A percentile compares a stretch with the other conserved stretches of the same genome.
Conservation (phyloP, 306 rosid species). For the Lupinus albus region DNA sequence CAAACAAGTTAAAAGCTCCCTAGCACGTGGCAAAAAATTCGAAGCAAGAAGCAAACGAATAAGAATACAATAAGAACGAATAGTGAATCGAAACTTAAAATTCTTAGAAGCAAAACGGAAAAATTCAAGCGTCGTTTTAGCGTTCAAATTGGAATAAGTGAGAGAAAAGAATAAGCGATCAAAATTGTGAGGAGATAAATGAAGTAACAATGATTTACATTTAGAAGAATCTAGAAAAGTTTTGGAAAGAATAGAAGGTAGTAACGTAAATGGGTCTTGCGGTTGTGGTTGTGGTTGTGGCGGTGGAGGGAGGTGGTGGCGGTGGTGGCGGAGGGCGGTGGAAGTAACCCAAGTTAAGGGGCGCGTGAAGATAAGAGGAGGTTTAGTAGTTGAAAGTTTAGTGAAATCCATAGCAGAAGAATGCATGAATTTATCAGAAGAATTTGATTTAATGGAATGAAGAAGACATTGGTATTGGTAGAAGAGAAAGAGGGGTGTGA, state of each 20-base stretch:
- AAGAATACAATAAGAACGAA: constrained; percentile 65
- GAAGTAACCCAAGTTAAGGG: constrained; percentile 53
- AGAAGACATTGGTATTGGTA: too few species aligned
- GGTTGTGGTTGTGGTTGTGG: constrained; percentile 38
- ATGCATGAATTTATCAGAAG: too few species aligned
- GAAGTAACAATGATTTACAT: constrained; percentile 53
- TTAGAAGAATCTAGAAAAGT: constrained; percentile 61
- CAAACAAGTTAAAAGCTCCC: constrained; percentile 56
- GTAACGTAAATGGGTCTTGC: constrained; percentile 33
- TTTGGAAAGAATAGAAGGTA: constrained; percentile 64
- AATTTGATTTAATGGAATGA: too few species aligned
- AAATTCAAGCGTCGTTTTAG: constrained; percentile 57
- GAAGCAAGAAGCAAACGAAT: constrained; percentile 60
- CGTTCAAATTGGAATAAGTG: constrained; percentile 47
- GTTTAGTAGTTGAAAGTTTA: constrained; percentile 33
- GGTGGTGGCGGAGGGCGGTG: constrained; percentile 28
- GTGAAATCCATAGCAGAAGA: too few species aligned
- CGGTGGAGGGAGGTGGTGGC: constrained; percentile 35
- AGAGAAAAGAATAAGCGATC: constrained; percentile 55
- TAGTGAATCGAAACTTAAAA: constrained; percentile 58
- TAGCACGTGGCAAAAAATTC: constrained; percentile 50
- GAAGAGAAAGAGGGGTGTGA: too few species aligned
- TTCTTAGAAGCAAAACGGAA: constrained; percentile 54
- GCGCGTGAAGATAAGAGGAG: constrained; percentile 44
- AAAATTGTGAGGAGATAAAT: constrained; percentile 61